Evolutionary conservation across 1,139 yeast species (phyloP), one percentile per base, ranked within the genome.

Genomic region (Geotrichum europaeum): DNA sequence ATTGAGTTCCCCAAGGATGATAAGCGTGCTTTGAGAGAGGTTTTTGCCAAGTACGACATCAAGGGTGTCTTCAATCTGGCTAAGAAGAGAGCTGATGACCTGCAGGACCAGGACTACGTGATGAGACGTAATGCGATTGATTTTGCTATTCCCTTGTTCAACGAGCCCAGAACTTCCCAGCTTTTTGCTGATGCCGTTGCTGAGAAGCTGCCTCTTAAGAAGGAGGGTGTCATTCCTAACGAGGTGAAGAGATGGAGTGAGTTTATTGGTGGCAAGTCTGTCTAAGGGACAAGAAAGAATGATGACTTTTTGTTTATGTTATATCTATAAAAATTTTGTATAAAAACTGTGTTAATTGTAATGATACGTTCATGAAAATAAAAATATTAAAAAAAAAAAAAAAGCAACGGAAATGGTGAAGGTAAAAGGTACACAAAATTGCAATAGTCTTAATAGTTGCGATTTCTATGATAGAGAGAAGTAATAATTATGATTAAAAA

Each of bases 81-180:
- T 58, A 81, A 81, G 69, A 87, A 90, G 56, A 84, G 97, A 74
- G 99, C 98, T 49, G 95, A 89, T 71, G 78, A 81, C 66, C 81
- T 89, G 67, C 77, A 84, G 65, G 98, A 94, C 70, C 87, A 88
- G 75, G 98, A 94, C 77, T 94, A 94, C 73, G 87, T 92, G 60
- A 94, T 94, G 98, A 87, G 99, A 81, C 87, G 99, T 80, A 94
- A 92, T 74, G 98, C 99, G 58, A 95, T 94, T 78, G 99, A 94
- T 76, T 94, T 95, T 75, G 98, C 89, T 63, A 87, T 94, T 70
- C 97, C 99, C 56, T 81, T 94, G 74, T 92, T 94, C 79, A 94
- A 94, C 73, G 99, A 94, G 78, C 97, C 98, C 66, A 86, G 90
- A 73, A 94, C 99, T 40, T 87, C 97, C 3, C 75, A 85, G 69